Evolutionary conservation across 371 early-diverging fungal genomes (phyloP).

Genomic region (Haplosporangium sp.): DNA sequence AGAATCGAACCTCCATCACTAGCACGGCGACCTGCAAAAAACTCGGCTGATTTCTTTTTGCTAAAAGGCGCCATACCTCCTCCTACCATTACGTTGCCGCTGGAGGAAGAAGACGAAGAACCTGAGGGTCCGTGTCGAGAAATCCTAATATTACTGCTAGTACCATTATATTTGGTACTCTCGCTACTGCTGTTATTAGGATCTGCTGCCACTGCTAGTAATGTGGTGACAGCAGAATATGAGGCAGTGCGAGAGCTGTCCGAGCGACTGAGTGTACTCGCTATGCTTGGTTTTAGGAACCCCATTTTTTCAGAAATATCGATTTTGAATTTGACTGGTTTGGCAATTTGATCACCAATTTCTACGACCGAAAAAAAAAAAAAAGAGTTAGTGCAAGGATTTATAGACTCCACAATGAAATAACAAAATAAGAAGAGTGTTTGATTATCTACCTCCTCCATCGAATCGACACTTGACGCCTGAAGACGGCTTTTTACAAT

Average conservation of each 20-base stretch:
- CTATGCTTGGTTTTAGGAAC: not conserved
- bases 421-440: no score
- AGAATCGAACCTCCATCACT: conserved; percentile 53
- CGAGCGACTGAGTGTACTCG: not conserved
- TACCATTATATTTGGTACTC: not conserved
- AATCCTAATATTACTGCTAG: conserved; percentile 5
- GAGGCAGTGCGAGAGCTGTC: conserved; percentile 14
- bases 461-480: conserved; percentile 66
- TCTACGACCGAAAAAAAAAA: conserved; percentile 5
- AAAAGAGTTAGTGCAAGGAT: no score
- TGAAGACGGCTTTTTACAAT: conserved; percentile 21
- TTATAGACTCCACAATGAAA: no score
- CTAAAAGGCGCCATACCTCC: not conserved
- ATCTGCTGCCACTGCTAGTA: conserved; percentile 22
- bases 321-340: conserved; percentile 67
- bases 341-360: conserved; percentile 37
- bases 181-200: conserved; percentile 5
- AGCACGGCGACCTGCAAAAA: conserved; percentile 28
- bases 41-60: conserved; percentile 1
- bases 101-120: conserved; percentile 18
- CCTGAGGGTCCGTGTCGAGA: not conserved
- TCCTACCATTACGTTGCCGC: not conserved
- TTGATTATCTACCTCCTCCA: conserved; percentile 36
- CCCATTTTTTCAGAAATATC: conserved; percentile 57
- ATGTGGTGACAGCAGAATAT: conserved; percentile 29